phyloP scores from a whole-genome alignment of 495 filamentous ascomycete genomes.

The Extremus antarcticus region DNA sequence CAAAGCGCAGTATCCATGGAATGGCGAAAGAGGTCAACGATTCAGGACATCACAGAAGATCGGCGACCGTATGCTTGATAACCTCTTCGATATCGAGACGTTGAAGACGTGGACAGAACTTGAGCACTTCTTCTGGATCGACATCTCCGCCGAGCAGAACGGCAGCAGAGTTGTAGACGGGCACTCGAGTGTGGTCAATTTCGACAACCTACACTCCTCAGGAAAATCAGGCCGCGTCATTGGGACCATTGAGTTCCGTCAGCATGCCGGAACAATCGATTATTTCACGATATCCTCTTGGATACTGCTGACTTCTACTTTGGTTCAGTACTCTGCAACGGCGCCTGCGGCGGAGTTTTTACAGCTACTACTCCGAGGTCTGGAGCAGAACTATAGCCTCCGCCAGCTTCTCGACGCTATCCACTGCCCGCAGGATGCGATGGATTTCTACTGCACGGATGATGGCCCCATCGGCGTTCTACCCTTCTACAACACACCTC shows the following conservation, averaged over 20 bases:
- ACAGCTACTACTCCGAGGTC: too few relatives aligned
- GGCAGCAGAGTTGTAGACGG: not conserved
- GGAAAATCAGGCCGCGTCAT: not conserved
- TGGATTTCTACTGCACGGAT: too few relatives aligned
- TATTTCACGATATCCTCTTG: constrained; percentile 23
- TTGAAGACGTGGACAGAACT: not conserved
- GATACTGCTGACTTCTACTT: constrained; percentile 16
- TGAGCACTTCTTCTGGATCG: not conserved
- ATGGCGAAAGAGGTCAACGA: too few relatives aligned
- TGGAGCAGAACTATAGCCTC: too few relatives aligned
- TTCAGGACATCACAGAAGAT: not conserved
- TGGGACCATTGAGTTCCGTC: constrained; percentile 36
- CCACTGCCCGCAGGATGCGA: too few relatives aligned
- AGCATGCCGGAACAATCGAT: constrained; percentile 31
- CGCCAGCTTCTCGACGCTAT: too few relatives aligned
- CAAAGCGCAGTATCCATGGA: too few relatives aligned
- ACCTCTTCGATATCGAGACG: not conserved
- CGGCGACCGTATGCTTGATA: not conserved
- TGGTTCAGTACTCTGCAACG: not conserved
- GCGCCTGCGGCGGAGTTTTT: not conserved
- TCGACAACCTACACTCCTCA: not conserved
- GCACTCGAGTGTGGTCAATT: not conserved
- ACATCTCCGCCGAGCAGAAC: not conserved
- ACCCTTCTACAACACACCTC: too few relatives aligned
- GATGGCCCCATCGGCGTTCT: too few relatives aligned